phyloP scores from a whole-genome alignment of 2,329 filamentous ascomycete genomes.

The Elsinoe fawcettii region DNA sequence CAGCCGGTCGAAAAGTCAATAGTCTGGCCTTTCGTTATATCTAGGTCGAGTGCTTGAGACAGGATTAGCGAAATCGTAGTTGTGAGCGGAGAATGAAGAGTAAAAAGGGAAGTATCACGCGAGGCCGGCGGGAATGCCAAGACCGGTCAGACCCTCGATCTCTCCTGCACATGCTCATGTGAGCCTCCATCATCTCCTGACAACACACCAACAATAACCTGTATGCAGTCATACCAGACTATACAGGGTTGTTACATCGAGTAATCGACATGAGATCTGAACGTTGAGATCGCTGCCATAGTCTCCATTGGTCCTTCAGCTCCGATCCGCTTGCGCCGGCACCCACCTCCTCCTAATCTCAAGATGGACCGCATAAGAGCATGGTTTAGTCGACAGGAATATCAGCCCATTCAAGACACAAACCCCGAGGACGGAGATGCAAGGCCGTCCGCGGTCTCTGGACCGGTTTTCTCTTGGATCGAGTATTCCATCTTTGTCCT shows the following conservation, averaged over 20 bases:
- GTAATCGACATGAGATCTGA: background rate
- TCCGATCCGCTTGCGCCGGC: background rate
- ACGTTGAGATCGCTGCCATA: background rate
- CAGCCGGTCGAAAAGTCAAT: background rate
- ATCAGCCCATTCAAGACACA: slow-evolving; percentile 4
- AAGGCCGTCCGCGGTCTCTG: background rate
- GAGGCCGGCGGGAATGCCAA: background rate
- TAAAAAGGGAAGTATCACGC: background rate
- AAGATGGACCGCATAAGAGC: slow-evolving; percentile 15
- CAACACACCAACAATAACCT: background rate
- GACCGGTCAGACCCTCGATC: background rate
- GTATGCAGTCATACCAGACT: background rate
- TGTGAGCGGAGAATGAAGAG: background rate
- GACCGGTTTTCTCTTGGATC: slow-evolving; percentile 62
- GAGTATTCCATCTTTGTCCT: slow-evolving; percentile 81
- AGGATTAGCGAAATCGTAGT: background rate
- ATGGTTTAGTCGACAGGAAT: slow-evolving; percentile 11
- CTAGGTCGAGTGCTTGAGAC: background rate
- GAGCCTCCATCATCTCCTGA: background rate
- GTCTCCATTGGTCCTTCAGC: background rate
- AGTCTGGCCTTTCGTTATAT: slow-evolving; percentile 1
- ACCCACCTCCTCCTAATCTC: background rate
- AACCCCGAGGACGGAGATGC: background rate
- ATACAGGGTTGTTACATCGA: background rate
- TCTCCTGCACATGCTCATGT: slow-evolving; percentile 1